Evolutionary conservation across 2,329 filamentous ascomycete genomes (phyloP), one percentile per base, ranked within the genome.

Genomic region (Cercospora zeina): DNA sequence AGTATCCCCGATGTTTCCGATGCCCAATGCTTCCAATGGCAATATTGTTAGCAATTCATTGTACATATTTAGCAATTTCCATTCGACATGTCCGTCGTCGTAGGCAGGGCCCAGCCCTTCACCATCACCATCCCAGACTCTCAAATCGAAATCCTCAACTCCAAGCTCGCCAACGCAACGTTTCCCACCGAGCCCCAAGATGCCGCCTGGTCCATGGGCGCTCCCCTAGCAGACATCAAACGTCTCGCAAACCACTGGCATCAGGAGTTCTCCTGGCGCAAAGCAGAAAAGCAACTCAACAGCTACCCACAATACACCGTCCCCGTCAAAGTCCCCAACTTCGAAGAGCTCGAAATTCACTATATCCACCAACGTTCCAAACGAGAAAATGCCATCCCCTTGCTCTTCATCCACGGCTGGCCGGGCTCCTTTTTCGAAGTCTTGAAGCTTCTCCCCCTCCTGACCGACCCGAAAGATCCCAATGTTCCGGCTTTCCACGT

Each of bases 361-460:
- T 89, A 87, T 70, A 72, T 89, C 3, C 84, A 89, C 69, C 79
- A 87, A 66, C 78, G 73, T 54, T 85, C 82, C 67, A 68, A 73
- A 1, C 76, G 77, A 1, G 66, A 79, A 1, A 77, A 78, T 16
- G 85, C 85, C 1, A 83, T 90, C 45, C 87, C 88, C 0, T 70
- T 90, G 31, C 71, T 90, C 0, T 89, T 90, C 71, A 78, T 81
- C n/a, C 87, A 90, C 70, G 87, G 87, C 13, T 89, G 81, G 72
- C 89, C 89, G 0, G 88, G 88, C 0, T 87, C 83, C 65, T 90
- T 89, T 70, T 71, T 88, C 49, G 88, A 91, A 73, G 85, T 85
- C 1, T 74, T 77, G 30, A 89, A 88, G 69, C 75, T 90, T 42
- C 76, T 91, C 0, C 72, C 76, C 1, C 67, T 80, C 1, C 73